phyloP scores from a whole-genome alignment of 2,329 filamentous ascomycete genomes.

The Aspergillus proliferans region DNA sequence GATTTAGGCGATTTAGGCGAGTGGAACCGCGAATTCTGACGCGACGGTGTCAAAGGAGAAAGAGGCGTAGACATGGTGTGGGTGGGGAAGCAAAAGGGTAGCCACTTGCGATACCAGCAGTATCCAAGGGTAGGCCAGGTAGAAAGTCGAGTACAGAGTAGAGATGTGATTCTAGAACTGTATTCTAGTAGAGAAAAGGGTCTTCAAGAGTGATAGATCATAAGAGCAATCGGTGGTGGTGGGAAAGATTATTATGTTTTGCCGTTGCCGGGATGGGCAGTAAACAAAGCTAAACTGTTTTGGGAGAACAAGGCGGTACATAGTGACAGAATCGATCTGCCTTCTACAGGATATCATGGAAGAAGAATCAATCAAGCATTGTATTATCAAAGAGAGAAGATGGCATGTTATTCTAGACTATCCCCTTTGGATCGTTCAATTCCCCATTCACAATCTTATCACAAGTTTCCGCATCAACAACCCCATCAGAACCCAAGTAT shows the following conservation, averaged over 20 bases:
- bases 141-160: not conserved
- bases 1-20: slow-evolving; percentile 20
- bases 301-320: slow-evolving; percentile 10
- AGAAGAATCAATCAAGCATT: not conserved
- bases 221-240: not conserved
- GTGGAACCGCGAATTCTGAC: slow-evolving; percentile 34
- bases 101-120: not conserved
- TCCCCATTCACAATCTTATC: not conserved
- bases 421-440: not conserved
- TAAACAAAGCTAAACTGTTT: slow-evolving; percentile 28
- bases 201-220: not conserved
- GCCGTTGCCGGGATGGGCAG: slow-evolving; percentile 19
- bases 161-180: not conserved
- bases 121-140: not conserved
- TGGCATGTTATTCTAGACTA: not conserved
- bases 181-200: not conserved
- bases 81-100: slow-evolving; percentile 1
- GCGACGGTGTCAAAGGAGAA: slow-evolving; percentile 36
- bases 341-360: too few species aligned
- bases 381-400: not conserved
- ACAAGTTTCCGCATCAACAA: not conserved
- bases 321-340: slow-evolving; percentile 2
- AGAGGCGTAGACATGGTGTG: slow-evolving; percentile 34
- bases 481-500: not conserved
- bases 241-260: slow-evolving; percentile 11